Conservation (phyloP, 257 asterid species). For the Solanum appendiculatum region DNA sequence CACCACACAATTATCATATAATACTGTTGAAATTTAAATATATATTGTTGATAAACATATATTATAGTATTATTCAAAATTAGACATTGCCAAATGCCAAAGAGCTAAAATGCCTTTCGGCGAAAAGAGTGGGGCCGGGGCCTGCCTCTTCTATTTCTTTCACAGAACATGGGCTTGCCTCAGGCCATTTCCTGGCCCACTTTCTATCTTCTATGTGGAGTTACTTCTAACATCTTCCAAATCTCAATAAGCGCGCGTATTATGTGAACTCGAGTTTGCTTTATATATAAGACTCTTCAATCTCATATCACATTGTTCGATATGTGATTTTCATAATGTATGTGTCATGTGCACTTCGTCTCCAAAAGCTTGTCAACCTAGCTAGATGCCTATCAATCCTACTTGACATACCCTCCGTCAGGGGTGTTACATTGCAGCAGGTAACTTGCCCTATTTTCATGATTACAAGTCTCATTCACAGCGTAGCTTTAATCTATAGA, state of each 20-base stretch:
- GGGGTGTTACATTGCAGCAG: neutral
- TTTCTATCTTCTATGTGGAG: neutral
- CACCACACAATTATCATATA: neutral
- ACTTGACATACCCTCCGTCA: neutral
- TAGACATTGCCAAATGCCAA: neutral
- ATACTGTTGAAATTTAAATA: no score
- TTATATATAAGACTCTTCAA: neutral
- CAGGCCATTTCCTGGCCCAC: neutral
- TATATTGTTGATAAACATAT: neutral
- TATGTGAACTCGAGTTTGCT: neutral
- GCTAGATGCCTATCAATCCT: fast-evolving
- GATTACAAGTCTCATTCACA: neutral
- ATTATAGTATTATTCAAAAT: neutral
- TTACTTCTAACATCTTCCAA: neutral
- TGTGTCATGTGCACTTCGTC: no score
- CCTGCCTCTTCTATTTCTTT: no score
- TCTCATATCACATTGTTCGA: neutral
- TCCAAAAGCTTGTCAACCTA: neutral
- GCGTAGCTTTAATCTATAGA: no score
- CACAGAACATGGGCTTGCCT: constrained; percentile 1
- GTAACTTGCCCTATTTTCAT: neutral
- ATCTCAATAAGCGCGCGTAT: neutral
- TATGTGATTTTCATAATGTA: neutral
- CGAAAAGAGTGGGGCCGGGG: neutral
- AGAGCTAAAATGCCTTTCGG: neutral